Percentiles rank a stretch among this genome's conserved stretches.
phyloP scores from a whole-genome alignment of 371 early-diverging fungal species.

The Mortierella sp. region DNA sequence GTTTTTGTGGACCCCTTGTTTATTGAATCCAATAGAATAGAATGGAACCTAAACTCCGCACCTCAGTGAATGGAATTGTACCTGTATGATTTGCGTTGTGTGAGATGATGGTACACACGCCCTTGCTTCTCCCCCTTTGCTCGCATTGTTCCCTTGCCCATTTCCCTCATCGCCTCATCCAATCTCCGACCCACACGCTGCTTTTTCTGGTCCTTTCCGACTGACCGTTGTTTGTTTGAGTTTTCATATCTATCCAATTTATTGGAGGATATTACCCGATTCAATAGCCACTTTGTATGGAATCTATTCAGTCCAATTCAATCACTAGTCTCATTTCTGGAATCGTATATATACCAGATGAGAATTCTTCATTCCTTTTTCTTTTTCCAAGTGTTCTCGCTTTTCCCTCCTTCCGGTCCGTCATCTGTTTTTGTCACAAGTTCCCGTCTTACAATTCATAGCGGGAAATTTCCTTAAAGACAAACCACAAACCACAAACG shows the following conservation, averaged over 20 bases:
- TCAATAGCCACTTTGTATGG: neutral
- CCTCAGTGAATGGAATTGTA: conserved; percentile 7
- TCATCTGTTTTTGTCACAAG: conserved; percentile 8
- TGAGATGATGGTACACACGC: neutral
- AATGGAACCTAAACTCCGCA: conserved; percentile 13
- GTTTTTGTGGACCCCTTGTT: conserved; percentile 5
- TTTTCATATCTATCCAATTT: conserved; percentile 2
- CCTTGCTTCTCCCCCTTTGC: neutral
- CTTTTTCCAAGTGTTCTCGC: neutral
- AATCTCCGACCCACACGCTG: conserved; percentile 51
- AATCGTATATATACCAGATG: conserved; percentile 38
- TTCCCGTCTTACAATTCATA: conserved; percentile 1
- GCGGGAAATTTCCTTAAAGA: neutral
- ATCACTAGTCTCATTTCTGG: conserved; percentile 3
- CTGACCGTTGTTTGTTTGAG: conserved; percentile 29
- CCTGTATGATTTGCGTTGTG: neutral
- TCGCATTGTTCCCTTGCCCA: conserved; percentile 17
- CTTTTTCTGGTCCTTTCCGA: conserved; percentile 38
- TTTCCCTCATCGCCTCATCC: conserved; percentile 23
- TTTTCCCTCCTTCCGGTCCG: neutral
- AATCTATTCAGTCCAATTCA: conserved; percentile 37
- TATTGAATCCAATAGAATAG: conserved; percentile 2
- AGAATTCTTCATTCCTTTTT: conserved; percentile 14
- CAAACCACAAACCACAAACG: neutral
- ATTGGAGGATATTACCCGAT: neutral